Evolutionary conservation across 371 early-diverging fungal species (phyloP).

Genomic region (Massospora cicadina): DNA sequence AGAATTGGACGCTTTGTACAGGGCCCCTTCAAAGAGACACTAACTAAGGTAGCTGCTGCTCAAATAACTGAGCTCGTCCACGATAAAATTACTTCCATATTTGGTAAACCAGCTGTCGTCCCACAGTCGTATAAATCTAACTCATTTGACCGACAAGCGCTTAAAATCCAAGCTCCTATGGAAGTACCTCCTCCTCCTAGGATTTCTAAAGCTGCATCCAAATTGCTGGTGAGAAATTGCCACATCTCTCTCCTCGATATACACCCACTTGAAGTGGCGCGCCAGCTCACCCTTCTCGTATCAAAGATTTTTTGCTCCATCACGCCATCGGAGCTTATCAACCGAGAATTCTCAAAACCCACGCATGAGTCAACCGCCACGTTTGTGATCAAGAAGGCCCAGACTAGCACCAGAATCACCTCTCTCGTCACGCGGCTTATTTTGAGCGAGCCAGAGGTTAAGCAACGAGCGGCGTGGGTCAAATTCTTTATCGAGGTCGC

Average conservation of each 20-base stretch:
- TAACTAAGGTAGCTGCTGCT: not conserved
- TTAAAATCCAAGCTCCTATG: constrained; percentile 12
- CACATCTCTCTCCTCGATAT: constrained; percentile 37
- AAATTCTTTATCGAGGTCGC: constrained; percentile 51
- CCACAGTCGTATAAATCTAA: constrained; percentile 3
- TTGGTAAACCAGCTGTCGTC: not conserved
- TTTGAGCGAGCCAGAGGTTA: constrained; percentile 49
- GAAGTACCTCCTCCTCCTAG: constrained; percentile 18
- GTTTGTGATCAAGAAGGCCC: constrained; percentile 7
- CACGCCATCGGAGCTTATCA: constrained; percentile 40
- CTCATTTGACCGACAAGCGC: constrained; percentile 11
- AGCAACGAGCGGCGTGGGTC: constrained; percentile 53
- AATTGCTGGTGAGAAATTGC: constrained; percentile 8
- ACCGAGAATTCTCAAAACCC: constrained; percentile 34
- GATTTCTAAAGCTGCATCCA: constrained; percentile 17
- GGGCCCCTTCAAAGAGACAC: constrained; percentile 9
- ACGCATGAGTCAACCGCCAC: constrained; percentile 20
- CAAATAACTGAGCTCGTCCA: not conserved
- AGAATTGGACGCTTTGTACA: constrained; percentile 17
- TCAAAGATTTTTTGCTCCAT: constrained; percentile 34
- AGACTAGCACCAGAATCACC: constrained; percentile 1
- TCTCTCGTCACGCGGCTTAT: constrained; percentile 64
- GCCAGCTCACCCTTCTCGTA: constrained; percentile 57
- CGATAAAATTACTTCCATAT: not conserved
- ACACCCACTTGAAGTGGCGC: constrained; percentile 53